Evolutionary conservation across 2,329 filamentous ascomycete genomes (phyloP).

Genomic region (Didymella exigua): DNA sequence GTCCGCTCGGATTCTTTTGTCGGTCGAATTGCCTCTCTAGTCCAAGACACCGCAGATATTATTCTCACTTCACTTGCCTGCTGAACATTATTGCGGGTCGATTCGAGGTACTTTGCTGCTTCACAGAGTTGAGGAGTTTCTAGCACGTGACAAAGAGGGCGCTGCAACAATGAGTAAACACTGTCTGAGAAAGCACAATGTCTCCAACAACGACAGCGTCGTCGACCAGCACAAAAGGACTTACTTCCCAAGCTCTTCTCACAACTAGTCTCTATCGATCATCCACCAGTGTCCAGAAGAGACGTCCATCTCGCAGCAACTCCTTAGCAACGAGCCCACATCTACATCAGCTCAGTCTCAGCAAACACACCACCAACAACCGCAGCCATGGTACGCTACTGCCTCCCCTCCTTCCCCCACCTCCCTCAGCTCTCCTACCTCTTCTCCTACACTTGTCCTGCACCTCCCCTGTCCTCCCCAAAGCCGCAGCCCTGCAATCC

Average conservation of each 20-base stretch:
- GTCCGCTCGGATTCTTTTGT: neutral
- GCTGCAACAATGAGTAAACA: neutral
- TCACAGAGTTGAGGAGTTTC: neutral
- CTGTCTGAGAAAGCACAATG: neutral
- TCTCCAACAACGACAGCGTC: neutral
- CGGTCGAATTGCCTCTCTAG: neutral
- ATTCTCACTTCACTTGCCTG: neutral
- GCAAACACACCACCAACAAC: neutral
- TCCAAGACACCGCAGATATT: neutral
- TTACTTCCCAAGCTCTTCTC: neutral
- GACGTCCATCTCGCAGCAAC: neutral
- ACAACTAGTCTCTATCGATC: neutral
- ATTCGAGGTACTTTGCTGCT: neutral
- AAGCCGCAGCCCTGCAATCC: neutral
- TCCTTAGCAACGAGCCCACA: neutral
- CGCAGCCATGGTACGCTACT: conserved; percentile 3
- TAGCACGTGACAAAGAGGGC: neutral
- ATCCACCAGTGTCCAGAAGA: neutral
- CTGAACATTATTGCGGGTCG: neutral
- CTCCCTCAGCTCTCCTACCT: neutral
- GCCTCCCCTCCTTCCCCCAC: neutral
- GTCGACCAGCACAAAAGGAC: neutral
- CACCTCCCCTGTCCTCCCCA: neutral
- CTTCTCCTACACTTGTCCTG: neutral
- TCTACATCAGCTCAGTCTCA: neutral